Evolutionary conservation across 2,329 filamentous ascomycete genomes (phyloP).

Genomic region (Sporothrix luriei): DNA sequence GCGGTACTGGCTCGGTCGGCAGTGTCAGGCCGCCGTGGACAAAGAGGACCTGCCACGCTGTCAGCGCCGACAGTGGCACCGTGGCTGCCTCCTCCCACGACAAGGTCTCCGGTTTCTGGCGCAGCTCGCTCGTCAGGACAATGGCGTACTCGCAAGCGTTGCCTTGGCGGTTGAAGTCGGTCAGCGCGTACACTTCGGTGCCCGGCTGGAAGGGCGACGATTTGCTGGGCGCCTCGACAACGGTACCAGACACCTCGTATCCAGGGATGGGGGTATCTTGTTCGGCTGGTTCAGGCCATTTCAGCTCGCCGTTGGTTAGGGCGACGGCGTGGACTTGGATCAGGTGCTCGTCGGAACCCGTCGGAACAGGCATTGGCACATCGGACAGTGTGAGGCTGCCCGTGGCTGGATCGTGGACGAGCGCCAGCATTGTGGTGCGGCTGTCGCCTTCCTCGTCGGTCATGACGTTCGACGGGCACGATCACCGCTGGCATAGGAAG

Average conservation of each 20-base stretch:
- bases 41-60: conserved; percentile 39
- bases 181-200: conserved; percentile 41
- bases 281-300: conserved; percentile 36
- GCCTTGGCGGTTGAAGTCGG: conserved; percentile 37
- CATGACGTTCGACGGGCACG: conserved; percentile 16
- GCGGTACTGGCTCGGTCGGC: conserved; percentile 15
- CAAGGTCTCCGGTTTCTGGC: conserved; percentile 36
- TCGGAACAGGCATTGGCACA: conserved; percentile 33
- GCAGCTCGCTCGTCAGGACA: conserved; percentile 35
- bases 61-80: conserved; percentile 37
- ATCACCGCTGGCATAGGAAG: no score
- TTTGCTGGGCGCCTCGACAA: conserved; percentile 37
- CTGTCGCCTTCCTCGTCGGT: conserved; percentile 24
- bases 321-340: conserved; percentile 42
- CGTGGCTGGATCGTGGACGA: conserved; percentile 29
- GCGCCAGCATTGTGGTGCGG: conserved; percentile 27
- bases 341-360: conserved; percentile 38
- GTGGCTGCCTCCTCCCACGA: conserved; percentile 39
- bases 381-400: conserved; percentile 26
- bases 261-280: conserved; percentile 36
- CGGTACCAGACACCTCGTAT: conserved; percentile 42
- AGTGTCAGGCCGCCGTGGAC: conserved; percentile 32
- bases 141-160: conserved; percentile 35
- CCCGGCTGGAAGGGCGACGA: conserved; percentile 40
- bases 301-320: conserved; percentile 40